Evolutionary conservation across 257 asterid genomes (phyloP).

Genomic region (Nicotiana otophora): DNA sequence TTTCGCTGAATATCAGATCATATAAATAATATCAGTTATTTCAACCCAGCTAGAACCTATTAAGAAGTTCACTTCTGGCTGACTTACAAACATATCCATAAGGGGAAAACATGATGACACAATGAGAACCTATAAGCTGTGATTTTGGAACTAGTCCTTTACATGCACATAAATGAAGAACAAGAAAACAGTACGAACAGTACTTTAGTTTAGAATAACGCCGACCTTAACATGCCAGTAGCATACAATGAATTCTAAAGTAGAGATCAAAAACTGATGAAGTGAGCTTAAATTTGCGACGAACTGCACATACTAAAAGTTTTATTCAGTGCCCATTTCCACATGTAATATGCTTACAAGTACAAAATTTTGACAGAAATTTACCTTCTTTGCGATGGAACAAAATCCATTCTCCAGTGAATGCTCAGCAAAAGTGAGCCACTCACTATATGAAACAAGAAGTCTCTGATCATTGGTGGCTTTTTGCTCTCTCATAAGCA

Average conservation of each 20-base stretch:
- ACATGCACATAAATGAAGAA: not conserved
- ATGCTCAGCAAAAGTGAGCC: slow-evolving; percentile 70
- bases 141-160: not conserved
- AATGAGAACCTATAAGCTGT: not conserved
- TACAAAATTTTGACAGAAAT: not conserved
- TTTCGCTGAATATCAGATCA: not conserved
- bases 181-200: not conserved
- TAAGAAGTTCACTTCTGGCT: not conserved
- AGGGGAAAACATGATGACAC: not conserved
- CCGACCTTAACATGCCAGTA: not conserved
- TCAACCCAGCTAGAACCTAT: not conserved
- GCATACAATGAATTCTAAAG: not conserved
- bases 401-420: slow-evolving; percentile 58
- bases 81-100: not conserved
- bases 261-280: not conserved
- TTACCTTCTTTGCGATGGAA: slow-evolving; percentile 64
- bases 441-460: slow-evolving; percentile 55
- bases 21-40: not conserved
- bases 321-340: not conserved
- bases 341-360: not conserved
- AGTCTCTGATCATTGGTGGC: slow-evolving; percentile 41
- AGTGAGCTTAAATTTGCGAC: not conserved
- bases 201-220: not conserved
- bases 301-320: not conserved
- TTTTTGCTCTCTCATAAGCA: slow-evolving; percentile 66